Evolutionary conservation across 2,329 filamentous ascomycete species (phyloP), one percentile per base, ranked within the genome.

Genomic region (Diaporthe vaccinii): DNA sequence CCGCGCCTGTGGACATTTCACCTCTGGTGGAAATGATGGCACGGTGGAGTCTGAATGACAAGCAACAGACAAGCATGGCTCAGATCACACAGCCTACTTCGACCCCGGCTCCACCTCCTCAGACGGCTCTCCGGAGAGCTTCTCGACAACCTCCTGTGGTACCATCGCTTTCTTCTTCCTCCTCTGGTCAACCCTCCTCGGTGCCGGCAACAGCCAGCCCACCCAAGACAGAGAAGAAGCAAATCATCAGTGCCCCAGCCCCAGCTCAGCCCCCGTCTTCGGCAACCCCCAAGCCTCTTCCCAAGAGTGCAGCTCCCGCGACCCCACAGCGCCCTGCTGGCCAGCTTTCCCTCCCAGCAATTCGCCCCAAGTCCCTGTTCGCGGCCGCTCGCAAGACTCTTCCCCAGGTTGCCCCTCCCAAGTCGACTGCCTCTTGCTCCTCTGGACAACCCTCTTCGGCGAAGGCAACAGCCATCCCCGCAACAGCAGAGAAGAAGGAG

Each of bases 211-310:
- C 44, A 51, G 44, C 62, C 28, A 9, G 10, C 28, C 22, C 44
- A 15, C 31, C 44, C 46, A 68, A 39, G 62, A 25, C 62, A 53
- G 31, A 68, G 62, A 68, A 68, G 62, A 53, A 68, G 59, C n/a
- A 44, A 31, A 10, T 36, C 22, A 28, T 20, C 62, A 25, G 22
- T n/a, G 31, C 62, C 31, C 10, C 62, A n/a, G 10, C 31, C 14
- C 12, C 62, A 34, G 20, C 46, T 20, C 31, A n/a, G 65, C 8
- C 46, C 6, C 39, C 65, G 46, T 28, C 65, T 22, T 39, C 46
- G 31, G 31, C 22, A 36, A 22, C 46, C 31, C n/a, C 65, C 49
- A 51, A 39, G 46, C 15, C 65, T 28, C 5, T 34, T n/a, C 41
- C 65, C 34, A 53, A 53, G 65, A 39, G 12, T 28, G n/a, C 65